Conservation (phyloP, 2,329 filamentous ascomycete genomes). For the Plenodomus biglobosus region DNA sequence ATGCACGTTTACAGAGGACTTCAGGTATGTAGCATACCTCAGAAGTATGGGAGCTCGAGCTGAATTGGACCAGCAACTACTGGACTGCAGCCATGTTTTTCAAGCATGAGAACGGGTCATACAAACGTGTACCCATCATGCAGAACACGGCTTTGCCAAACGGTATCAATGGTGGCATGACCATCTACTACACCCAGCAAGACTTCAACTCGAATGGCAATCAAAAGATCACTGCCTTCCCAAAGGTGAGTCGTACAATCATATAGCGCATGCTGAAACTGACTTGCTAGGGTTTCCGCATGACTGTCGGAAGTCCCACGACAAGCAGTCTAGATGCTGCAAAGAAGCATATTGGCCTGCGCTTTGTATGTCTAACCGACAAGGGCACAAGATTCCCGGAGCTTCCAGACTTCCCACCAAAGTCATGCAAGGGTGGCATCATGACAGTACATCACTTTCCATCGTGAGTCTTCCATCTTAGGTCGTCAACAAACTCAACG, state of each 20-base stretch:
- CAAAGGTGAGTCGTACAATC: constrained; percentile 17
- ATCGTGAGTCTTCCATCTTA: constrained; percentile 6
- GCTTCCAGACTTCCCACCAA: constrained; percentile 38
- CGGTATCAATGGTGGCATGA: constrained; percentile 29
- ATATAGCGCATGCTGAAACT: constrained; percentile 8
- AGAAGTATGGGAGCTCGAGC: constrained; percentile 31
- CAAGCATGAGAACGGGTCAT: constrained; percentile 27
- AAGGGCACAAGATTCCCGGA: constrained; percentile 24
- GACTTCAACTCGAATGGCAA: constrained; percentile 10
- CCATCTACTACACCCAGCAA: constrained; percentile 32
- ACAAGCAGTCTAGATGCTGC: constrained; percentile 27
- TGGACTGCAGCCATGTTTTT: constrained; percentile 33
- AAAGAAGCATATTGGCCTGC: constrained; percentile 49
- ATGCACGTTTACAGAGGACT: constrained; percentile 22
- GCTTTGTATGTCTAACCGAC: constrained; percentile 44
- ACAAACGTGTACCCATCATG: constrained; percentile 27
- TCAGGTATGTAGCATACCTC: constrained; percentile 24
- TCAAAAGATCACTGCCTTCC: background rate
- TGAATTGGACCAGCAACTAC: constrained; percentile 17
- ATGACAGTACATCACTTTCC: constrained; percentile 49
- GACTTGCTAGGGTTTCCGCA: constrained; percentile 27
- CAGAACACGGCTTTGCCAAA: constrained; percentile 30
- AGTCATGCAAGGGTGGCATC: constrained; percentile 47
- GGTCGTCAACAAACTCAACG: background rate
- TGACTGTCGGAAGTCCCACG: constrained; percentile 3